Evolutionary conservation across 352 stramenopile species (phyloP).

Genomic region (Pythium apleroticum): DNA sequence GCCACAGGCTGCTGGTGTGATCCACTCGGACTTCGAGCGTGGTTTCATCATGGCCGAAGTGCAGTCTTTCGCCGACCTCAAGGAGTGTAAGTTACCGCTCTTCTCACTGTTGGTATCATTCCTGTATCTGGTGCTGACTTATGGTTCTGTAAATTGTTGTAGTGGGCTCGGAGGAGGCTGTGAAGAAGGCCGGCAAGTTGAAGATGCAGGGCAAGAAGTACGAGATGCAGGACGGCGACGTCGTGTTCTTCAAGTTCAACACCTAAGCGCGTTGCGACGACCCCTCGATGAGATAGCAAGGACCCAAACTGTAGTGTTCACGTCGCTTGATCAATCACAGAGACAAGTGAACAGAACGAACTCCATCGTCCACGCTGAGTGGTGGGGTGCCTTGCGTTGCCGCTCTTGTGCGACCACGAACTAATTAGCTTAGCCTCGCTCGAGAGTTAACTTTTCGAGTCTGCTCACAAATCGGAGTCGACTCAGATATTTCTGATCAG

Average conservation of each 20-base stretch:
- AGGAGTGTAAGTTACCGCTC: conserved; percentile 83
- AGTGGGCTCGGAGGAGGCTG: conserved; percentile 84
- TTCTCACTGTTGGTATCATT: not conserved
- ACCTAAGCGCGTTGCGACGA: conserved; percentile 53
- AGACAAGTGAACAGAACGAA: not conserved
- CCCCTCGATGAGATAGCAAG: not conserved
- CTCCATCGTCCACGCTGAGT: too few relatives aligned
- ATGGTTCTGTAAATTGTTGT: conserved; percentile 5
- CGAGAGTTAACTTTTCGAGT: not conserved
- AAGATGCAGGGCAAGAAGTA: conserved; percentile 92
- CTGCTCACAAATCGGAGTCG: not conserved
- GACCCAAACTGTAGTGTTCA: not conserved
- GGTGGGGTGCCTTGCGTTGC: too few relatives aligned
- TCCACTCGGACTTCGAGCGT: conserved; percentile 99
- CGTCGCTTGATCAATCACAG: not conserved
- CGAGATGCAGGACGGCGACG: conserved; percentile 86
- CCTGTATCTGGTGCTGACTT: not conserved
- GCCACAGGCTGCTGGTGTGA: conserved; percentile 97
- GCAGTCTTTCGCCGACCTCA: conserved; percentile 85
- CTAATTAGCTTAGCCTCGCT: not conserved
- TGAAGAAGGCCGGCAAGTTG: conserved; percentile 89
- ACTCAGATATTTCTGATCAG: not conserved
- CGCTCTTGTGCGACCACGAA: too few relatives aligned
- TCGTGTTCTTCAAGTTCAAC: conserved; percentile 94
- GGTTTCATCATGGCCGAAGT: conserved; percentile 98